A percentile compares a stretch with the other conserved stretches of the same genome.
Conservation (phyloP, 179 eudicot genomes). For the Camellia oleifera region DNA sequence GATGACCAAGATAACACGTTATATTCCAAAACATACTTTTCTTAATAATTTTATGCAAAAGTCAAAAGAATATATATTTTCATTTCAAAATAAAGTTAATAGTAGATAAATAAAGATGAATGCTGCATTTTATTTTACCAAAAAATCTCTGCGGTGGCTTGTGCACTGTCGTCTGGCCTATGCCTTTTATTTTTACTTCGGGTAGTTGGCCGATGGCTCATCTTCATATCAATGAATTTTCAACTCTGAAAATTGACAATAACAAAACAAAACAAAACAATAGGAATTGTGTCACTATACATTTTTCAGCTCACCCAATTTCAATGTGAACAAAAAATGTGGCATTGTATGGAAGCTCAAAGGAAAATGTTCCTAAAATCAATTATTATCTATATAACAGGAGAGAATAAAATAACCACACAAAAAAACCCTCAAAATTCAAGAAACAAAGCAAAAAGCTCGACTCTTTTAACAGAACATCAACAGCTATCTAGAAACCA, state of each 20-base stretch:
- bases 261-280: neutral
- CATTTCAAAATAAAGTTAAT: neutral
- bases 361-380: neutral
- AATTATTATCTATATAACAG: neutral
- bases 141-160: slow-evolving; percentile 45
- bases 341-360: neutral
- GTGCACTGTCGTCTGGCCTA: slow-evolving; percentile 59
- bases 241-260: slow-evolving; percentile 6
- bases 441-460: neutral
- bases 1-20: neutral
- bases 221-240: slow-evolving; percentile 7
- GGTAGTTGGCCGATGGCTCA: slow-evolving; percentile 54
- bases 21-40: neutral
- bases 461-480: neutral
- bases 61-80: neutral
- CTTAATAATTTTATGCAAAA: neutral
- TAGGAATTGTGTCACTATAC: neutral
- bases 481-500: neutral
- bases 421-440: neutral
- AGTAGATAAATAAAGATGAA: neutral
- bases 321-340: neutral
- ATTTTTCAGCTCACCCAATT: neutral
- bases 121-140: slow-evolving; percentile 33
- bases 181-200: slow-evolving; percentile 81
- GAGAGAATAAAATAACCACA: neutral